Conservation (phyloP, 805 yeast genomes). For the Candida maris region DNA sequence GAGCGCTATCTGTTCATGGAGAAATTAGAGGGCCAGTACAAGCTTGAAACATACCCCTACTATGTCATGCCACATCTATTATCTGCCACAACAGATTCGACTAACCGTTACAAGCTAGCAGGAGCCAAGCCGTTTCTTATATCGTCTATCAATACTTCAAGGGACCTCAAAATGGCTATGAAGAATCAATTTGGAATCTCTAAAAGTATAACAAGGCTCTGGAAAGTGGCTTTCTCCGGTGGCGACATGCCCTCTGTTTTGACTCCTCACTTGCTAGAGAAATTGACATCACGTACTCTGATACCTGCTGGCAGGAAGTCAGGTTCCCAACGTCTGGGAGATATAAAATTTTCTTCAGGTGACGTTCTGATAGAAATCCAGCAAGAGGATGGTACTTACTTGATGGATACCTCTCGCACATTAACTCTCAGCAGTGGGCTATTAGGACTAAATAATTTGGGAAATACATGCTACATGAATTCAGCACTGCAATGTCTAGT, state of each 20-base stretch:
- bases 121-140: constrained; percentile 35
- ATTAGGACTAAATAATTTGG: constrained; percentile 66
- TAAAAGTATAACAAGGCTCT: constrained; percentile 19
- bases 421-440: constrained; percentile 41
- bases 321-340: constrained; percentile 12
- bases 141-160: constrained; percentile 32
- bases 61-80: constrained; percentile 27
- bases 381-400: constrained; percentile 24
- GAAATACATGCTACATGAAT: constrained; percentile 93
- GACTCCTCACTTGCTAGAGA: constrained; percentile 14
- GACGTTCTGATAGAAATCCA: constrained; percentile 27
- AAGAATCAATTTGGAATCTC: constrained; percentile 19
- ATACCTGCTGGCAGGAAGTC: constrained; percentile 24
- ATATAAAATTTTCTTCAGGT: constrained; percentile 16
- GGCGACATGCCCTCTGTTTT: constrained; percentile 17
- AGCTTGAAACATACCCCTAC: constrained; percentile 25
- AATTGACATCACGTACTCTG: constrained; percentile 14
- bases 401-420: constrained; percentile 21
- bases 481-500: constrained; percentile 87
- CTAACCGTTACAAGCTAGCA: constrained; percentile 29
- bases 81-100: constrained; percentile 20
- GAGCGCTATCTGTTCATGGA: constrained; percentile 32
- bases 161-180: constrained; percentile 24
- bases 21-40: constrained; percentile 21
- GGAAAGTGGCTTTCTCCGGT: constrained; percentile 21